Evolutionary conservation across 2,329 filamentous ascomycete species (phyloP).

Genomic region (Neonectria neomacrospora): DNA sequence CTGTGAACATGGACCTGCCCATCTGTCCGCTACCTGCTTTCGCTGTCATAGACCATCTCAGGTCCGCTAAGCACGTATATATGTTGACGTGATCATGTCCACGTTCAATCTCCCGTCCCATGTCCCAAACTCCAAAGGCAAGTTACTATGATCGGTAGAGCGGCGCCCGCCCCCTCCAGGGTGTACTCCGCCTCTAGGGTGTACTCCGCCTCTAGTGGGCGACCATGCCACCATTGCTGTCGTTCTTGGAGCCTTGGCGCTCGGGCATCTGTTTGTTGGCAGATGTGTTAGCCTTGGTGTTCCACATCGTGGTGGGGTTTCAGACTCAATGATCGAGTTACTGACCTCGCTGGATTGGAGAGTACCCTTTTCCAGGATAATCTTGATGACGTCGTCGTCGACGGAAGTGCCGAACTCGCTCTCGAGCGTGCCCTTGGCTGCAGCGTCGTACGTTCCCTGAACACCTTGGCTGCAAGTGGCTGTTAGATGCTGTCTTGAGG

Average conservation of each 20-base stretch:
- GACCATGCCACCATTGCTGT: constrained; percentile 58
- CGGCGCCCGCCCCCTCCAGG: constrained; percentile 45
- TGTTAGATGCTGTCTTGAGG: constrained; percentile 29
- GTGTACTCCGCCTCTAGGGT: constrained; percentile 44
- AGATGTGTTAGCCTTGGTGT: constrained; percentile 11
- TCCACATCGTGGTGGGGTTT: background rate
- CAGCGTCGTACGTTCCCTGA: constrained; percentile 81
- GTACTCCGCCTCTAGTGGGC: constrained; percentile 51
- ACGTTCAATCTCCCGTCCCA: constrained; percentile 8
- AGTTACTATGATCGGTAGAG: constrained; percentile 2
- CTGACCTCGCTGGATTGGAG: constrained; percentile 70
- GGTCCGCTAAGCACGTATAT: constrained; percentile 17
- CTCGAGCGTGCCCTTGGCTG: constrained; percentile 79
- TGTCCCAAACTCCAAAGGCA: constrained; percentile 9
- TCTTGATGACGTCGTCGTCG: constrained; percentile 82
- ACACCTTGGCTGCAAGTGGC: constrained; percentile 75
- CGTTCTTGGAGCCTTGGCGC: constrained; percentile 65
- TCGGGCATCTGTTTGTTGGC: constrained; percentile 57
- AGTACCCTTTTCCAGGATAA: constrained; percentile 82
- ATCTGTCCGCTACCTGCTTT: constrained; percentile 8
- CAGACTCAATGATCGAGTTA: background rate
- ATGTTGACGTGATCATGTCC: background rate
- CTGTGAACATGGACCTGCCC: constrained; percentile 20
- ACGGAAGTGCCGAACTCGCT: constrained; percentile 87
- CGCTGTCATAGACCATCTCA: constrained; percentile 30